A percentile compares a stretch with the other conserved stretches of the same genome.
phyloP scores from a whole-genome alignment of 768 basidiomycete genomes.

The Butyriboletus loyo region DNA sequence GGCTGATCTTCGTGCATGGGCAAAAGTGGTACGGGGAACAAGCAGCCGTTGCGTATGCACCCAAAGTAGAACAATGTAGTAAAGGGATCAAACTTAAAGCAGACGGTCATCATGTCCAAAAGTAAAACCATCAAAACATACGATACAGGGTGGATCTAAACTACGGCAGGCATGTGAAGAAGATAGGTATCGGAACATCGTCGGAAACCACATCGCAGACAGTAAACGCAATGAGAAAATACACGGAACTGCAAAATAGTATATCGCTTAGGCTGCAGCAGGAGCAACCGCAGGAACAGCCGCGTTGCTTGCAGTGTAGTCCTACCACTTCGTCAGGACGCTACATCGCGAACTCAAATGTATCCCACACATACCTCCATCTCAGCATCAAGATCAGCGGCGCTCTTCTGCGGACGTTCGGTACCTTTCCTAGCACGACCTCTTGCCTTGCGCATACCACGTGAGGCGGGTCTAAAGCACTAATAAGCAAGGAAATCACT shows the following conservation, averaged over 20 bases:
- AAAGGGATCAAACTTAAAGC: background rate
- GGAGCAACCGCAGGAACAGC: slow-evolving; percentile 47
- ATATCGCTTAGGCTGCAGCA: slow-evolving; percentile 28
- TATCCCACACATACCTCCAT: slow-evolving; percentile 72
- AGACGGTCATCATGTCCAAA: background rate
- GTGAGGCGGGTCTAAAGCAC: slow-evolving; percentile 30
- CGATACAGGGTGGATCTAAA: slow-evolving; percentile 22
- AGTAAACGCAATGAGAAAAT: background rate
- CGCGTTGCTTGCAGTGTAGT: slow-evolving; percentile 60
- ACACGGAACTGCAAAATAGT: slow-evolving; percentile 5
- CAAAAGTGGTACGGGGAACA: background rate
- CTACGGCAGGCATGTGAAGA: slow-evolving; percentile 14
- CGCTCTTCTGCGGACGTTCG: slow-evolving; percentile 74
- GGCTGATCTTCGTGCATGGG: slow-evolving; percentile 14
- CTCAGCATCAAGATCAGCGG: slow-evolving; percentile 92
- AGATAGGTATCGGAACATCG: slow-evolving; percentile 25
- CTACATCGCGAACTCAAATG: background rate
- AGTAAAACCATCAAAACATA: slow-evolving; percentile 14
- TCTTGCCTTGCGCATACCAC: slow-evolving; percentile 48
- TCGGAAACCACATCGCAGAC: slow-evolving; percentile 8
- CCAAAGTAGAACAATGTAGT: background rate
- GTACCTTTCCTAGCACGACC: slow-evolving; percentile 41
- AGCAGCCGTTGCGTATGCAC: background rate
- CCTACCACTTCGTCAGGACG: slow-evolving; percentile 38
- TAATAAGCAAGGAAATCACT: slow-evolving; percentile 1